Conservation (phyloP, 768 basidiomycete species). For the Tephrocybe rancida region DNA sequence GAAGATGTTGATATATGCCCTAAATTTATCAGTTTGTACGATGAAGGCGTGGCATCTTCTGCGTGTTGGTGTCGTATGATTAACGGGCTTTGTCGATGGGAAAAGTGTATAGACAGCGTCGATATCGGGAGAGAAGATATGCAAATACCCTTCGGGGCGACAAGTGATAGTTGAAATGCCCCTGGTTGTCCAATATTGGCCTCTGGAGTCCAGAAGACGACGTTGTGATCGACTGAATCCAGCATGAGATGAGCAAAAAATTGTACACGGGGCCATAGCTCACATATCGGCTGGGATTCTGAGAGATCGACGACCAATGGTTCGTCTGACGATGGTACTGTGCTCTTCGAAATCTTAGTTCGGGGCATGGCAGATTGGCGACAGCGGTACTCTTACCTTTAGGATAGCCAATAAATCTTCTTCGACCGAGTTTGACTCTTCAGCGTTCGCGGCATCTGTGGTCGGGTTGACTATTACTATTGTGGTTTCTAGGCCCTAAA, state of each 20-base stretch:
- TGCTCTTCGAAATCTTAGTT: conserved; percentile 49
- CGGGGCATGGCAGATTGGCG: neutral
- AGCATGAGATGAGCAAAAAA: conserved; percentile 7
- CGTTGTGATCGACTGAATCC: conserved; percentile 58
- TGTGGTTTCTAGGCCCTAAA: neutral
- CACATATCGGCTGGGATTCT: conserved; percentile 67
- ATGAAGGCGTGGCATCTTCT: conserved; percentile 13
- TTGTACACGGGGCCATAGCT: conserved; percentile 21
- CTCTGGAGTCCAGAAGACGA: conserved; percentile 73
- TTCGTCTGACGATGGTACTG: conserved; percentile 63
- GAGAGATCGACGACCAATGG: conserved; percentile 63
- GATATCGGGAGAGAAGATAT: conserved; percentile 65
- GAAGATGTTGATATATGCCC: conserved; percentile 35
- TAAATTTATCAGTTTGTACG: conserved; percentile 48
- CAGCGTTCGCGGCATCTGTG: conserved; percentile 40
- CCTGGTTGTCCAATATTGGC: conserved; percentile 61
- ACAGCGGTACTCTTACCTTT: conserved; percentile 45
- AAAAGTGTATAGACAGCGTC: conserved; percentile 62
- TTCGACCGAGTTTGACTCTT: conserved; percentile 54
- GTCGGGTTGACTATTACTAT: neutral
- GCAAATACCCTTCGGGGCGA: conserved; percentile 47
- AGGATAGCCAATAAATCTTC: conserved; percentile 77
- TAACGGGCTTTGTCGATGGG: conserved; percentile 45
- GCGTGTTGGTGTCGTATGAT: conserved; percentile 46
- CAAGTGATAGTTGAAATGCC: conserved; percentile 76